Percentiles rank a stretch among this genome's conserved stretches.
phyloP scores from a whole-genome alignment of 2,329 filamentous ascomycete genomes.

The Davidsoniella australis region DNA sequence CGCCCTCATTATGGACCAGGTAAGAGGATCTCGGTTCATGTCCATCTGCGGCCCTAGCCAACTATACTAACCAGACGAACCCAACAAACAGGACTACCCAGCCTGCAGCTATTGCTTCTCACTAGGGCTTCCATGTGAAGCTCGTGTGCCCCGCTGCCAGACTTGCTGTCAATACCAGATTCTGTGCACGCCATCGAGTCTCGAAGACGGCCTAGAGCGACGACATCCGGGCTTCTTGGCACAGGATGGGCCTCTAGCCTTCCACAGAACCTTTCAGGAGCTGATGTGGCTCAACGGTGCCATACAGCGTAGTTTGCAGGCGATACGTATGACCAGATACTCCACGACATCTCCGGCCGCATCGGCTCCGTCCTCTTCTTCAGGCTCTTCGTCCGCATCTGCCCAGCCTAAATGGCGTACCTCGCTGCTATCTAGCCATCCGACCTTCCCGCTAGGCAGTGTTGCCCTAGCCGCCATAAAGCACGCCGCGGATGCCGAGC shows the following conservation, averaged over 20 bases:
- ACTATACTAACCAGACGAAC: background rate
- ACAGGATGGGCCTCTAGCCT: slow-evolving; percentile 3
- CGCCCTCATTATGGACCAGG: too few relatives aligned
- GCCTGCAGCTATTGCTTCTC: slow-evolving; percentile 4
- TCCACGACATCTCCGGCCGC: background rate
- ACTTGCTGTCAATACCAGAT: slow-evolving; percentile 1
- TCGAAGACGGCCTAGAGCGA: too few relatives aligned
- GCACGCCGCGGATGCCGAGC: too few relatives aligned
- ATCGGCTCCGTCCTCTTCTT: background rate
- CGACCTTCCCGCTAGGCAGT: slow-evolving; percentile 5
- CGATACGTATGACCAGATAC: too few relatives aligned
- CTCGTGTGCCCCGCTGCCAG: slow-evolving; percentile 1
- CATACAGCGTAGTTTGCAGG: too few relatives aligned
- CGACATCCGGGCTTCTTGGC: background rate
- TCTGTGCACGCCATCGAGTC: background rate
- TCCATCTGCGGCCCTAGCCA: too few relatives aligned
- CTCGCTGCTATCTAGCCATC: too few relatives aligned
- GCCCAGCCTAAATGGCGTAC: background rate
- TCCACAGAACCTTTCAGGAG: background rate
- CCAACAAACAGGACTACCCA: background rate
- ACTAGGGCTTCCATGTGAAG: background rate
- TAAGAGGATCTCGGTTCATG: too few relatives aligned
- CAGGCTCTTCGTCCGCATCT: background rate
- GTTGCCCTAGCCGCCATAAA: background rate
- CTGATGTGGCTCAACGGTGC: background rate